phyloP scores from a whole-genome alignment of 306 rosid genomes.

The Fragaria ananassa region DNA sequence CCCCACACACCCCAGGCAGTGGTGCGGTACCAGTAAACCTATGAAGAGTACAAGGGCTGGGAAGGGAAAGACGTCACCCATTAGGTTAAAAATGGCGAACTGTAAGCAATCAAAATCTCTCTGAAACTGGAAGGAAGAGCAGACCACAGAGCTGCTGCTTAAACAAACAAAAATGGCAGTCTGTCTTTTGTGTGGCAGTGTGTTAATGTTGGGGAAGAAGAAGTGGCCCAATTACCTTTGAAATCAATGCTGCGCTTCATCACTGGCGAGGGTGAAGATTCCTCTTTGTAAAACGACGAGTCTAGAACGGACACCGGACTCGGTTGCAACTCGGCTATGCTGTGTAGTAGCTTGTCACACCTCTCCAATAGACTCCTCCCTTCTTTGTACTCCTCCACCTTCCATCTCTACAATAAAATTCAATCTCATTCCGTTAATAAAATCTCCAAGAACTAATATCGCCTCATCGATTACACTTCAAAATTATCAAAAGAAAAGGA shows the following conservation, averaged over 20 bases:
- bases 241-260: constrained; percentile 80
- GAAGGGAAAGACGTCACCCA: constrained; percentile 18
- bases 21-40: neutral
- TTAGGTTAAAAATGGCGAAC: constrained; percentile 18
- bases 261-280: constrained; percentile 83
- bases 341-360: constrained; percentile 74
- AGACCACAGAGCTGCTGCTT: neutral
- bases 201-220: neutral
- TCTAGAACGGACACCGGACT: constrained; percentile 95
- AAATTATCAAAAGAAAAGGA: neutral
- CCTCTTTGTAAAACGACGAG: constrained; percentile 85
- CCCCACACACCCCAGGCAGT: neutral
- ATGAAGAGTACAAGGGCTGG: constrained; percentile 11
- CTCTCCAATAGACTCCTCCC: constrained; percentile 72
- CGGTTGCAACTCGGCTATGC: constrained; percentile 90
- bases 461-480: neutral
- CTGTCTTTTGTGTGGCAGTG: neutral
- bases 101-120: constrained; percentile 20
- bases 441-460: neutral
- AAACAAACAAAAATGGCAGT: constrained; percentile 2
- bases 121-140: constrained; percentile 12
- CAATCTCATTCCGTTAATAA: neutral
- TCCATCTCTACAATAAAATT: constrained; percentile 44
- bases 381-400: constrained; percentile 58
- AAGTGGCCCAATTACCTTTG: constrained; percentile 46